Evolutionary conservation across 2,329 filamentous ascomycete genomes (phyloP).

Genomic region (Penicillium sp.): DNA sequence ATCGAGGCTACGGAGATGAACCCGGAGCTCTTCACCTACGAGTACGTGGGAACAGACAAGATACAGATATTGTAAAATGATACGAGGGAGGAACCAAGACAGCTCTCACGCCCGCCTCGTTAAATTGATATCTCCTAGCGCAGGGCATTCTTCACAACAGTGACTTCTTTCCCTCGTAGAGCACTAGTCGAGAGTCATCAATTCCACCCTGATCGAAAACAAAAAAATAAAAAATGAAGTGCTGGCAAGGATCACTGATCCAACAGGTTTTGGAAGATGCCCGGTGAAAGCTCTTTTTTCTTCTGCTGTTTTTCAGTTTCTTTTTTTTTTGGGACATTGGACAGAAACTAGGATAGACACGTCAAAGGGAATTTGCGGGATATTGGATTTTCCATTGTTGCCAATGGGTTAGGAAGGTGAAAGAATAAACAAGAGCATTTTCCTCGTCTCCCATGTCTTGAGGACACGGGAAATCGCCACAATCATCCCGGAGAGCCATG

Average conservation of each 20-base stretch:
- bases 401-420: constrained; percentile 20
- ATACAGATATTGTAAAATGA: no score
- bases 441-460: constrained; percentile 13
- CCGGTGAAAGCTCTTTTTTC: constrained; percentile 31
- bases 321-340: constrained; percentile 30
- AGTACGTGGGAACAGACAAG: no score
- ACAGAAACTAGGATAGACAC: constrained; percentile 41
- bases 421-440: constrained; percentile 26
- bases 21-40: no score
- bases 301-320: constrained; percentile 34
- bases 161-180: no score
- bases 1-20: no score
- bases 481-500: constrained; percentile 25
- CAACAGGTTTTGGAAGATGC: constrained; percentile 28
- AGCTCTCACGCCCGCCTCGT: no score
- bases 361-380: constrained; percentile 31
- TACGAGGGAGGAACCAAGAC: no score
- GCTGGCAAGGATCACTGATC: constrained; percentile 24
- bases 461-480: constrained; percentile 15
- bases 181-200: no score
- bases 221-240: constrained; percentile 27
- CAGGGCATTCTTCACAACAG: no score
- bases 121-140: no score
- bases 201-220: constrained; percentile 36
- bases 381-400: constrained; percentile 19